These are phyloP conservation scores for Lasiodiplodia sp. DNA, from an alignment of 2,329 filamentous ascomycete genomes.

Conservation along the genomic window DNA sequence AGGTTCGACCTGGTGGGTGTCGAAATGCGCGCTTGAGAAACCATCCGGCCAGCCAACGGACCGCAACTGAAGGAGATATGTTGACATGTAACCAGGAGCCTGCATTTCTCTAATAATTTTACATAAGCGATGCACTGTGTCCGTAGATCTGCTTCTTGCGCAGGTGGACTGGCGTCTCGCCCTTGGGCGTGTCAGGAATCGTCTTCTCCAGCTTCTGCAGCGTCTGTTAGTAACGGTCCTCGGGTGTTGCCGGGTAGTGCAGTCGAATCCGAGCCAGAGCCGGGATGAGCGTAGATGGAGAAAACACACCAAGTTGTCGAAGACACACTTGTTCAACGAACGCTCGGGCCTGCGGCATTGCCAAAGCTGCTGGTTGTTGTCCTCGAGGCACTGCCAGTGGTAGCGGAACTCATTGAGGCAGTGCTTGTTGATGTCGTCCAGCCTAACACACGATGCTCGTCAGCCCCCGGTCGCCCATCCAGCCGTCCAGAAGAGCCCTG, in stretches of 20 bases:
- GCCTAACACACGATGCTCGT: slow-evolving; percentile 56
- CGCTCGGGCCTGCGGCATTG: slow-evolving; percentile 89
- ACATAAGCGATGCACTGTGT: slow-evolving; percentile 23
- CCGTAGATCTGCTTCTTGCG: slow-evolving; percentile 53
- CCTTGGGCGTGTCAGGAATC: slow-evolving; percentile 59
- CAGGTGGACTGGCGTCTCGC: slow-evolving; percentile 57
- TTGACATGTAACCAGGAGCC: slow-evolving; percentile 7
- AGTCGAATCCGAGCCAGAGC: slow-evolving; percentile 1
- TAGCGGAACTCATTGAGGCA: slow-evolving; percentile 89
- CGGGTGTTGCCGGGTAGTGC: background rate
- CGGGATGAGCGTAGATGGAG: background rate
- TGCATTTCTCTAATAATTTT: slow-evolving; percentile 28
- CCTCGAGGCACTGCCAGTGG: slow-evolving; percentile 95
- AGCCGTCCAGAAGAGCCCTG: background rate
- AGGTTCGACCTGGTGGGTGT: background rate
- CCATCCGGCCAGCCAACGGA: background rate
- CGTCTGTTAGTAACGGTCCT: slow-evolving; percentile 26
- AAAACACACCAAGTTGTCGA: slow-evolving; percentile 84
- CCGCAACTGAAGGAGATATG: background rate
- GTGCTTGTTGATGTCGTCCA: slow-evolving; percentile 95
- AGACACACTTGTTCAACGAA: slow-evolving; percentile 93
- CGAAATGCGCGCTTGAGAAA: slow-evolving; percentile 2
- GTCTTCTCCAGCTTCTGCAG: slow-evolving; percentile 59
- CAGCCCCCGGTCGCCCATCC: slow-evolving; percentile 14
- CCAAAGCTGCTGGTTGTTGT: slow-evolving; percentile 98